Evolutionary conservation across 140 eudicot genomes (phyloP).

Genomic region (Oenanthe javanica): DNA sequence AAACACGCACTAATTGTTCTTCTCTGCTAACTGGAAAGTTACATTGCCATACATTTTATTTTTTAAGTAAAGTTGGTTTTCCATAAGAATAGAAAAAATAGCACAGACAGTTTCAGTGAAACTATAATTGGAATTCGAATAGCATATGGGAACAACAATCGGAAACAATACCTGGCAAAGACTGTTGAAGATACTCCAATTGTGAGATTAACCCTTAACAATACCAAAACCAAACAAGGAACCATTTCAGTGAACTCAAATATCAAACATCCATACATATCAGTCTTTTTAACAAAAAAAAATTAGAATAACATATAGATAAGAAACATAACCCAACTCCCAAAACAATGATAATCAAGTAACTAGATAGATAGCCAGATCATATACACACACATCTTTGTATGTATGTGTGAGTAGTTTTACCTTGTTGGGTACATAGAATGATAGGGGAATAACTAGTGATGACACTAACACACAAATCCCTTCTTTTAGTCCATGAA

Average conservation of each 20-base stretch:
- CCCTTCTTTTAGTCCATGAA: slow-evolving; percentile 93
- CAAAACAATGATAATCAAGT: background rate
- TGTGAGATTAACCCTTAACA: slow-evolving; percentile 78
- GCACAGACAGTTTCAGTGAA: background rate
- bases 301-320: background rate
- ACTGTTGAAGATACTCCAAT: slow-evolving; percentile 83
- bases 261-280: background rate
- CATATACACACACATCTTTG: background rate
- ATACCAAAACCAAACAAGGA: background rate
- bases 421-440: slow-evolving; percentile 96
- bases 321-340: background rate
- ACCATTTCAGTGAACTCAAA: background rate
- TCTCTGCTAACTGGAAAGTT: background rate
- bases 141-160: background rate
- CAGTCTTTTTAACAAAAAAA: background rate
- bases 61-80: background rate
- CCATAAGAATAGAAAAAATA: background rate
- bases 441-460: slow-evolving; percentile 88
- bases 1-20: background rate
- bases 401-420: background rate
- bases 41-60: background rate
- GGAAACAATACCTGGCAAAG: slow-evolving; percentile 66
- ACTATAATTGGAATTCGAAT: background rate
- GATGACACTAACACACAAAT: slow-evolving; percentile 85
- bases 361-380: background rate